phyloP scores from a whole-genome alignment of 2,329 filamentous ascomycete species.

The Tolypocladium guangdongense region DNA sequence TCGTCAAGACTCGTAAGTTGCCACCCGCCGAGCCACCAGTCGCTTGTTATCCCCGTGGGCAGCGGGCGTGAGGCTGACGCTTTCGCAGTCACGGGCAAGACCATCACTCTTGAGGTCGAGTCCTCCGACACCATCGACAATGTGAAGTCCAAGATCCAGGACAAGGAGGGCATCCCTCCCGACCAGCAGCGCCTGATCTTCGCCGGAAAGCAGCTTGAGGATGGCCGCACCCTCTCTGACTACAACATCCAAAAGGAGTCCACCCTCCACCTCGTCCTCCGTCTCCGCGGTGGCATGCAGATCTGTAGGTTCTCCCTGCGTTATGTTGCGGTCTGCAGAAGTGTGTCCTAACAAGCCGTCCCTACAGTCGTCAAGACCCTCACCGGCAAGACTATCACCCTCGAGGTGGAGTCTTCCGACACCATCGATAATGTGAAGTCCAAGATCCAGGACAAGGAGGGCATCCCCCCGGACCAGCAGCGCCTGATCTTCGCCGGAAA shows the following conservation, averaged over 20 bases:
- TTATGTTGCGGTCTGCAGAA: too few relatives aligned
- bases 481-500: constrained; percentile 90
- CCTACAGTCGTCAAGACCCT: constrained; percentile 60
- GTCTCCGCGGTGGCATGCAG: constrained; percentile 56
- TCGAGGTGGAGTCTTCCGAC: constrained; percentile 80
- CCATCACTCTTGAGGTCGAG: constrained; percentile 56
- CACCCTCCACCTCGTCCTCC: constrained; percentile 65
- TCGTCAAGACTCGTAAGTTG: constrained; percentile 85
- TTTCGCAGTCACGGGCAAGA: constrained; percentile 5
- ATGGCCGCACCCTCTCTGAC: constrained; percentile 53
- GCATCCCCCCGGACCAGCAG: constrained; percentile 90
- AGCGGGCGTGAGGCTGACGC: constrained; percentile 2
- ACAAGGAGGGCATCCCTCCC: constrained; percentile 97
- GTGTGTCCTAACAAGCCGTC: background rate
- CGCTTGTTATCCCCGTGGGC: background rate
- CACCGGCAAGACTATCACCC: constrained; percentile 87
- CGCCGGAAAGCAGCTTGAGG: constrained; percentile 92
- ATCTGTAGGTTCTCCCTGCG: constrained; percentile 43
- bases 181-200: constrained; percentile 96
- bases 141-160: constrained; percentile 95
- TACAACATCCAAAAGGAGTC: constrained; percentile 53
- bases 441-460: constrained; percentile 91
- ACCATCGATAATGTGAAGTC: constrained; percentile 93
- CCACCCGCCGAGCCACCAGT: background rate
- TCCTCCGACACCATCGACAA: constrained; percentile 92